Evolutionary conservation across 2,329 filamentous ascomycete species (phyloP).

Genomic region (Nemania sp.): DNA sequence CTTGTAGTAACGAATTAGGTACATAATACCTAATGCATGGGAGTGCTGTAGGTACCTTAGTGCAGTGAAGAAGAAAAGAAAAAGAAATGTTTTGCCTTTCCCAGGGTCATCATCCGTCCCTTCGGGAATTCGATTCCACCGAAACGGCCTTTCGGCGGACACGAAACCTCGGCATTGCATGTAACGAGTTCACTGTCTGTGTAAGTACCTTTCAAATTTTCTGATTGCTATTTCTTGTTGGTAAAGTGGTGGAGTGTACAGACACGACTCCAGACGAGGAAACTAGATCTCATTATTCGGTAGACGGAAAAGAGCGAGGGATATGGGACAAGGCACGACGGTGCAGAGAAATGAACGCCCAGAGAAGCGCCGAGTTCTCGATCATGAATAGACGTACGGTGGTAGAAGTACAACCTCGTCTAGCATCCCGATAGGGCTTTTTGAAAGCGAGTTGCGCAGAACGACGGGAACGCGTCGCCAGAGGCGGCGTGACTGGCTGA

Average conservation of each 20-base stretch:
- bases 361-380: constrained; percentile 4
- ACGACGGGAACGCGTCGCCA: constrained; percentile 11
- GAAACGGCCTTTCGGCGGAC: constrained; percentile 18
- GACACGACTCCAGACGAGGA: too few species aligned
- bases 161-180: neutral
- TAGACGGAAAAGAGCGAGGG: too few species aligned
- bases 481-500: constrained; percentile 7
- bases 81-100: neutral
- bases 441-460: constrained; percentile 2
- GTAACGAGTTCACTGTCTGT: too few species aligned
- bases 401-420: constrained; percentile 8
- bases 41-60: too few species aligned
- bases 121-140: constrained; percentile 7
- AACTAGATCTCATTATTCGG: too few species aligned
- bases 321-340: neutral
- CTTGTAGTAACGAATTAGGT: too few species aligned
- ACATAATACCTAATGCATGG: too few species aligned
- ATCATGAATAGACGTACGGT: neutral
- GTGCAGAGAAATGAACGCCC: neutral
- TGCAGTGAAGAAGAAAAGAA: too few species aligned
- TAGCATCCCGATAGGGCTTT: constrained; percentile 1
- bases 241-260: too few species aligned
- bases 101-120: neutral
- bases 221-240: too few species aligned
- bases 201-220: too few species aligned